Percentiles rank a stretch among this genome's conserved stretches.
Evolutionary conservation across 495 filamentous ascomycete species (phyloP).

Genomic region (Trichoderma erinaceum): DNA sequence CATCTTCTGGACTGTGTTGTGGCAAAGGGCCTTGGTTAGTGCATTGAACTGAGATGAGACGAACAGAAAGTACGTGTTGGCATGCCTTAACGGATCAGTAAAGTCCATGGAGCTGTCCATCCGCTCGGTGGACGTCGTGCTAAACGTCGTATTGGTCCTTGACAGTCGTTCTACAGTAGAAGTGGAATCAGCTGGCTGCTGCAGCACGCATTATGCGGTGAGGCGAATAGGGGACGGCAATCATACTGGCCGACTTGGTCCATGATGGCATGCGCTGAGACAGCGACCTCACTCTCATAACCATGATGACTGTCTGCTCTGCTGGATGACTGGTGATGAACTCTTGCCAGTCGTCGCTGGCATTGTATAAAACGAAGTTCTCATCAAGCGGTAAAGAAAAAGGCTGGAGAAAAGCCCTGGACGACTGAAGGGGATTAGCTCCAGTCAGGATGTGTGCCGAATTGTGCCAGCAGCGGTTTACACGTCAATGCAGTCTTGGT

Average conservation of each 20-base stretch:
- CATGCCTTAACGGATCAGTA: background rate
- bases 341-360: background rate
- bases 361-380: slow-evolving; percentile 7
- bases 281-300: slow-evolving; percentile 11
- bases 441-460: background rate
- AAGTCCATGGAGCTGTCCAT: background rate
- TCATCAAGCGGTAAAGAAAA: slow-evolving; percentile 10
- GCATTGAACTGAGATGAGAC: background rate
- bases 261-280: slow-evolving; percentile 2
- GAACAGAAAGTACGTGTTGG: background rate
- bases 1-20: background rate
- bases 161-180: background rate
- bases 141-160: background rate
- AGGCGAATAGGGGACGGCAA: background rate
- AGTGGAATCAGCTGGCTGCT: background rate
- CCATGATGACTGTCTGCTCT: slow-evolving; percentile 6
- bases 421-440: background rate
- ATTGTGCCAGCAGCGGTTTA: background rate
- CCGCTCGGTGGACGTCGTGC: background rate
- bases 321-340: background rate
- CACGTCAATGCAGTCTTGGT: slow-evolving; percentile 12
- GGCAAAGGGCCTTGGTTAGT: background rate
- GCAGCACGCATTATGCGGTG: background rate
- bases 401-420: background rate
- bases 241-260: slow-evolving; percentile 6